A percentile compares a stretch with the other conserved stretches of the same genome.
phyloP scores from a whole-genome alignment of 2,329 filamentous ascomycete species.

The Clonostachys sp. region DNA sequence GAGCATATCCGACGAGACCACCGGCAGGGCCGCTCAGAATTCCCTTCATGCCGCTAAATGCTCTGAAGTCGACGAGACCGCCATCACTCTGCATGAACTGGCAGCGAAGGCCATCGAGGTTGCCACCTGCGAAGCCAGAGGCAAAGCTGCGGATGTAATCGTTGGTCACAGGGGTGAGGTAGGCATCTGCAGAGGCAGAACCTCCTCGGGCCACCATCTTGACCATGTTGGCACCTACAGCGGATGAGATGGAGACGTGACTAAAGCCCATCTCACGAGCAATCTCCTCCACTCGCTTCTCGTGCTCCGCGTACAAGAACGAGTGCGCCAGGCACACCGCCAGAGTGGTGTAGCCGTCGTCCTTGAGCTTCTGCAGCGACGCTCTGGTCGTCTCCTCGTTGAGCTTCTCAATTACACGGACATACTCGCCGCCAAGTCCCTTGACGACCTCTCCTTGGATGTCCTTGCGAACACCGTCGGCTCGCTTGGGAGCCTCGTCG shows the following conservation, averaged over 20 bases:
- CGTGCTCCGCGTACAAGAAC: slow-evolving; percentile 40
- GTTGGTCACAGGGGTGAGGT: slow-evolving; percentile 65
- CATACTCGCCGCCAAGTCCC: slow-evolving; percentile 63
- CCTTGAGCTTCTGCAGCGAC: slow-evolving; percentile 56
- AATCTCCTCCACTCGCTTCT: background rate
- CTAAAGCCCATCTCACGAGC: background rate
- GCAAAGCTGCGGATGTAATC: slow-evolving; percentile 65
- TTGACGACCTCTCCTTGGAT: slow-evolving; percentile 53
- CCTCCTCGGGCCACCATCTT: slow-evolving; percentile 64
- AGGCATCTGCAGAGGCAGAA: slow-evolving; percentile 67
- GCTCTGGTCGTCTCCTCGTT: slow-evolving; percentile 44
- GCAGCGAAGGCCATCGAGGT: slow-evolving; percentile 39
- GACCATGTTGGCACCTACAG: slow-evolving; percentile 63
- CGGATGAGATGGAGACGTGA: slow-evolving; percentile 56
- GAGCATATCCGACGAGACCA: slow-evolving; percentile 67
- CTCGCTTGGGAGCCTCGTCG: slow-evolving; percentile 57
- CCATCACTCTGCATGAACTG: slow-evolving; percentile 62
- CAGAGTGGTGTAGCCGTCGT: slow-evolving; percentile 47
- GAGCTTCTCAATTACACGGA: slow-evolving; percentile 60
- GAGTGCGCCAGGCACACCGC: slow-evolving; percentile 68
- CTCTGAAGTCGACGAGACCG: slow-evolving; percentile 41
- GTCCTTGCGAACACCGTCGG: slow-evolving; percentile 1
- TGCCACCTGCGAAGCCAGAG: slow-evolving; percentile 44
- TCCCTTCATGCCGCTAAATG: slow-evolving; percentile 59
- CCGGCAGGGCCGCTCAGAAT: slow-evolving; percentile 67